These are phyloP conservation scores for Vigna unguiculata DNA, from an alignment of 306 rosid genomes.

Conservation along the genomic window DNA sequence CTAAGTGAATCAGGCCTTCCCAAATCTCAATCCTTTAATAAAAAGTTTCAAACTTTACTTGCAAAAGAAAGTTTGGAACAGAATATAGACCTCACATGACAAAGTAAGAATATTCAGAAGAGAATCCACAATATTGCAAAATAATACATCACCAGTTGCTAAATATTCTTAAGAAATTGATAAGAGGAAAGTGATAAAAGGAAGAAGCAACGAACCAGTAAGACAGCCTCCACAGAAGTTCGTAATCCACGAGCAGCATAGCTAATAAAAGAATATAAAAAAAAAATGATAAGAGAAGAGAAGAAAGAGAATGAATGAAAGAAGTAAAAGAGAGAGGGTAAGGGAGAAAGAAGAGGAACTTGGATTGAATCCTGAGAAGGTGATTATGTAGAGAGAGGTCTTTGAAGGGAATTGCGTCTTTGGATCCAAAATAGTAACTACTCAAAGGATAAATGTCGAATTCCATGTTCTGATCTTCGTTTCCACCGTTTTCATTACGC, in stretches of 20 bases:
- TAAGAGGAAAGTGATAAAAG: not conserved
- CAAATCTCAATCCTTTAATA: not conserved
- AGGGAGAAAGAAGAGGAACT: constrained; percentile 49
- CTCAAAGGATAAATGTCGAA: constrained; percentile 73
- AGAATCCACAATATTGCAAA: too few relatives aligned
- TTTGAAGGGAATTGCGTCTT: constrained; percentile 60
- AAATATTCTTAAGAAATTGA: too few relatives aligned
- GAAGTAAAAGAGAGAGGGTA: not conserved
- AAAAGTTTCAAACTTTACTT: not conserved
- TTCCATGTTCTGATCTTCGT: constrained; percentile 34
- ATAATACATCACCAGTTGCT: too few relatives aligned
- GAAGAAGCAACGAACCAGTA: constrained; percentile 67
- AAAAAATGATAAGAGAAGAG: not conserved
- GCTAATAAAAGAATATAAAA: constrained; percentile 41
- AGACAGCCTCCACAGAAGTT: constrained; percentile 76
- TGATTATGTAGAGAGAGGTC: constrained; percentile 61
- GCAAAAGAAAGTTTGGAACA: constrained; percentile 7
- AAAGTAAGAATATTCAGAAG: not conserved
- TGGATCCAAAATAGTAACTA: constrained; percentile 79
- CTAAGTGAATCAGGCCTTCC: constrained; percentile 21
- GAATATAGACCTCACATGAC: not conserved
- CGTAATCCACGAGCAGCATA: constrained; percentile 77
- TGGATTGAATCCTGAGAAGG: constrained; percentile 62
- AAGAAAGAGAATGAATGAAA: not conserved
- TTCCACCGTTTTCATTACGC: not conserved